Evolutionary conservation across 768 basidiomycete genomes (phyloP).

Genomic region (Krasilnikovozyma curviuscula): DNA sequence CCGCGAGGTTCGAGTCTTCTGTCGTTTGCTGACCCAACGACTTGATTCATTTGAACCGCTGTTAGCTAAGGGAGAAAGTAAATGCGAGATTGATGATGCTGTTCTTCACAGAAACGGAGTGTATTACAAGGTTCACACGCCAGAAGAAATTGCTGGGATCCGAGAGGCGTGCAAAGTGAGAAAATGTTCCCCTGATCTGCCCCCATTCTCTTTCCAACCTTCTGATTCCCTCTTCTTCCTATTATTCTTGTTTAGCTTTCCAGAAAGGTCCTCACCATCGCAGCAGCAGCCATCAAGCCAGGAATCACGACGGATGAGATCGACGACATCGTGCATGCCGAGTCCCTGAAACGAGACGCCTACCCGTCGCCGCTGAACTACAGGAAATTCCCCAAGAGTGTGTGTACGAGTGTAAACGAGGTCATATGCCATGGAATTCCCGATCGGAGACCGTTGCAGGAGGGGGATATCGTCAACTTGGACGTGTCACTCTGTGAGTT

Average conservation of each 20-base stretch:
- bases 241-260: slow-evolving; percentile 40
- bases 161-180: slow-evolving; percentile 62
- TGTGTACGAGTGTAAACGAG: slow-evolving; percentile 92
- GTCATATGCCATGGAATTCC: slow-evolving; percentile 59
- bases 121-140: slow-evolving; percentile 36
- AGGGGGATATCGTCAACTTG: slow-evolving; percentile 93
- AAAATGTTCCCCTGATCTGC: too few relatives aligned
- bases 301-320: slow-evolving; percentile 91
- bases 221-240: background rate
- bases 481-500: slow-evolving; percentile 30
- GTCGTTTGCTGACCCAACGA: too few relatives aligned
- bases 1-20: too few relatives aligned
- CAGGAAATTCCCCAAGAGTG: slow-evolving; percentile 75
- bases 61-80: slow-evolving; percentile 36
- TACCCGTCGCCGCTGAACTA: slow-evolving; percentile 77
- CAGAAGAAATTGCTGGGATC: slow-evolving; percentile 76
- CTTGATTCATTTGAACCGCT: background rate
- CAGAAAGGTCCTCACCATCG: slow-evolving; percentile 80
- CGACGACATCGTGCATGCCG: slow-evolving; percentile 82
- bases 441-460: slow-evolving; percentile 23
- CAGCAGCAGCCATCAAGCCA: slow-evolving; percentile 66
- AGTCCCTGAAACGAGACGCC: slow-evolving; percentile 66
- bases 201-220: too few relatives aligned
- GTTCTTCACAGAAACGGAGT: too few relatives aligned
- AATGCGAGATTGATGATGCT: slow-evolving; percentile 28